Conservation (phyloP, 768 basidiomycete genomes). For the Termitomyces sp. region DNA sequence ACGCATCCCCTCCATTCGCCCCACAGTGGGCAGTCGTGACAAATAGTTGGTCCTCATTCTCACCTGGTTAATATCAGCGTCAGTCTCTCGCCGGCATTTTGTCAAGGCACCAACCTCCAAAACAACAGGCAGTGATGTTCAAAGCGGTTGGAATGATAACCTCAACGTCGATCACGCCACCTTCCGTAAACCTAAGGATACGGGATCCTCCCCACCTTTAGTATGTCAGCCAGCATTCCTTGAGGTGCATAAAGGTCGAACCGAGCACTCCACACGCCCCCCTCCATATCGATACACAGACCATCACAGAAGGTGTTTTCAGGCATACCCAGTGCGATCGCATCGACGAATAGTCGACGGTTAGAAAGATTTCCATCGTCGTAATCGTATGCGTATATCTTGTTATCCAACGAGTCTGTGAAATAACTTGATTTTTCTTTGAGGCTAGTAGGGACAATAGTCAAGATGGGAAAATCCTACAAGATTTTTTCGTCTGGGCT, state of each 20-base stretch:
- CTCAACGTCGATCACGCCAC: slow-evolving; percentile 55
- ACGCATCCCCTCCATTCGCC: slow-evolving; percentile 52
- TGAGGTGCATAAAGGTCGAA: slow-evolving; percentile 14
- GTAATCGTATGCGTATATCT: slow-evolving; percentile 68
- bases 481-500: slow-evolving; percentile 58
- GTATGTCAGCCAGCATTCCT: slow-evolving; percentile 7
- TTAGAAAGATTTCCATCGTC: slow-evolving; percentile 53
- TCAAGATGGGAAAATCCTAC: slow-evolving; percentile 29
- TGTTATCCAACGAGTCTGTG: slow-evolving; percentile 63
- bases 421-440: slow-evolving; percentile 49
- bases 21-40: slow-evolving; percentile 63
- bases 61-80: slow-evolving; percentile 32
- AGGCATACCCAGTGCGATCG: slow-evolving; percentile 47
- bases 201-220: slow-evolving; percentile 63
- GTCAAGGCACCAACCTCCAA: slow-evolving; percentile 47
- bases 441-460: not conserved
- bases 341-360: slow-evolving; percentile 56
- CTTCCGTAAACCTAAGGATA: slow-evolving; percentile 49
- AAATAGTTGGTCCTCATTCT: slow-evolving; percentile 58
- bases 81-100: not conserved
- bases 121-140: slow-evolving; percentile 66
- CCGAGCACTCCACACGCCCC: slow-evolving; percentile 65
- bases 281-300: slow-evolving; percentile 60
- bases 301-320: slow-evolving; percentile 59
- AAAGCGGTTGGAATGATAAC: slow-evolving; percentile 58